Conservation (phyloP, 2,329 filamentous ascomycete species). For the Apiospora saccharicola region DNA sequence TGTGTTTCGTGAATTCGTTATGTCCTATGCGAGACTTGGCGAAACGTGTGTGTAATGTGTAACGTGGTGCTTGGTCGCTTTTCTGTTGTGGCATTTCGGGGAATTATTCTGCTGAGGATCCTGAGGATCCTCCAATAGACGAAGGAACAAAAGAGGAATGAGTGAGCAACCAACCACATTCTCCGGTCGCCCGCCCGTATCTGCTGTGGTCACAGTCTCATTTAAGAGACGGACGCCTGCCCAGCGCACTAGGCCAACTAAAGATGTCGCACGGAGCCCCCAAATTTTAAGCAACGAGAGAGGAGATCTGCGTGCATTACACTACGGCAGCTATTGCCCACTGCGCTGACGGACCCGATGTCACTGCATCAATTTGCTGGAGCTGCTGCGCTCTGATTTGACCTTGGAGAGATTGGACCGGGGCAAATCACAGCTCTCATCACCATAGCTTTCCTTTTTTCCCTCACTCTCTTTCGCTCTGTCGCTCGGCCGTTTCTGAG, state of each 20-base stretch:
- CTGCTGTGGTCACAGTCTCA: conserved; percentile 11
- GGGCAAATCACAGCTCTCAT: conserved; percentile 9
- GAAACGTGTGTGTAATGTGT: neutral
- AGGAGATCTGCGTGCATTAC: conserved; percentile 3
- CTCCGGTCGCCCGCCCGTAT: neutral
- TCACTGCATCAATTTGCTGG: neutral
- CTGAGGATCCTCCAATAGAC: neutral
- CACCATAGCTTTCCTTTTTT: neutral
- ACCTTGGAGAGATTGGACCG: neutral
- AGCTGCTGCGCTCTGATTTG: conserved; percentile 6
- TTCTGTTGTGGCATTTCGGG: neutral
- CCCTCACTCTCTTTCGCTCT: neutral
- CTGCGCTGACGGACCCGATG: conserved; percentile 12
- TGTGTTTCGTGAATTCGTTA: neutral
- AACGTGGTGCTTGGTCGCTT: neutral
- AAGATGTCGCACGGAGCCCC: conserved; percentile 17
- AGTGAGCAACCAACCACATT: conserved; percentile 1
- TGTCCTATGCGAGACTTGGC: neutral
- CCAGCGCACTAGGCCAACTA: conserved; percentile 3
- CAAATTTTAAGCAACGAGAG: conserved; percentile 16
- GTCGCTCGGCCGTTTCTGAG: neutral
- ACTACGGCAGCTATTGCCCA: conserved; percentile 14
- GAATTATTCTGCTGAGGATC: neutral
- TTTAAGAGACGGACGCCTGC: conserved; percentile 12
- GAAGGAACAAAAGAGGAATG: neutral